These are phyloP conservation scores for Thelephora aurantiotincta DNA, from an alignment of 768 basidiomycete genomes.

Conservation along the genomic window DNA sequence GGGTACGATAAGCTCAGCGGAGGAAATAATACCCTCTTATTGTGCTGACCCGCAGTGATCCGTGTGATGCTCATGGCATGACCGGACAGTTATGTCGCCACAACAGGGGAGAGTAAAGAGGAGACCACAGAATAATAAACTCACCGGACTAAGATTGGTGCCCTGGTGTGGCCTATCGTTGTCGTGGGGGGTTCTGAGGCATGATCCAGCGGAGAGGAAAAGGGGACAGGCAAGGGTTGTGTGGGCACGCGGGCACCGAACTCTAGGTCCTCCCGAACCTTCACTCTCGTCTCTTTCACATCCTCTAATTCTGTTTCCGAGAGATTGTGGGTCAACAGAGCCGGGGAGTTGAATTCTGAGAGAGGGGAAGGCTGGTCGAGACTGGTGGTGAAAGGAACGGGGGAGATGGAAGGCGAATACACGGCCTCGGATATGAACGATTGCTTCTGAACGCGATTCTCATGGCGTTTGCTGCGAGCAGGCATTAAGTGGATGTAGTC, in stretches of 20 bases:
- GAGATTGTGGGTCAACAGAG: background rate
- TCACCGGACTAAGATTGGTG: constrained; percentile 1
- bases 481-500: background rate
- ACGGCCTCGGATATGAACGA: background rate
- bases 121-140: background rate
- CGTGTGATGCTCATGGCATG: too few species aligned
- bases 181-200: background rate
- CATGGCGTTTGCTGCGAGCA: background rate
- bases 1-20: too few species aligned
- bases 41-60: too few species aligned
- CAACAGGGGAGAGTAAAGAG: background rate
- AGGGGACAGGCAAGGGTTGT: background rate
- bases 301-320: background rate
- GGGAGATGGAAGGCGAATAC: background rate
- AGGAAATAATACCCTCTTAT: too few species aligned
- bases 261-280: background rate
- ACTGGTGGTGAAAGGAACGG: background rate
- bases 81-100: too few species aligned
- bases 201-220: background rate
- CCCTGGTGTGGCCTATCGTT: constrained; percentile 1
- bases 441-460: background rate
- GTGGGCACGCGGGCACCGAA: background rate
- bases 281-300: background rate
- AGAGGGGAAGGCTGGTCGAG: background rate
- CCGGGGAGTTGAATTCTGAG: background rate